Evolutionary conservation across 73 alveolate species (phyloP), one percentile per base, ranked within the genome.

Genomic region (Paramecium tetraurelia): DNA sequence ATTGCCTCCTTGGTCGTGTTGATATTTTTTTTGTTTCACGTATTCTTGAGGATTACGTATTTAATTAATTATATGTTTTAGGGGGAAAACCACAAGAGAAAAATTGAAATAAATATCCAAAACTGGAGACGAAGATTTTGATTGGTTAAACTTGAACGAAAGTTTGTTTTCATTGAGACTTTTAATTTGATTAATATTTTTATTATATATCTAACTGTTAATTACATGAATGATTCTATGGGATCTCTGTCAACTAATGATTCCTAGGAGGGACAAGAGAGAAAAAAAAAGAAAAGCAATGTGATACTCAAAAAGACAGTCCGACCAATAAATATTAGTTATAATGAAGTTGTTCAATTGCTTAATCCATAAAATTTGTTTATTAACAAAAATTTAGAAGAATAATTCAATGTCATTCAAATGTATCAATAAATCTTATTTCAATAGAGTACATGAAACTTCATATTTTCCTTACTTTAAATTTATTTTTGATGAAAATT

Each of bases 41-140:
- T 80, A 1, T 18, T 80, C 21, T 43, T 80, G 46, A 41, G 70
- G 24, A 46, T 80, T 6, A 43, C 33, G 90, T 80, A 80, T 6
- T 33, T 33, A 0, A 44, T 31, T 11, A 35, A 36, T 16, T 40
- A 14, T 44, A 80, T 0, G 16, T 21, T 22, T 24, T 48, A 80
- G 90, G 7, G 90, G 90, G 12, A 80, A 80, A 43, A 80, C 90
- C 20, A 80, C 90, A 41, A 41, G 90, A 44, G 90, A 80, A 18
- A 80, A 46, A 46, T 22, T 80, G 8, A 80, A 80, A 35, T 31
- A 24, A 24, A 31, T 80, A 22, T 22, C 76, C n/a, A 80, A 80
- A 12, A 43, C 90, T 18, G 90, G 75, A 40, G 90, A 80, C 7
- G 70, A 80, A 24, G 90, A 77, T 21, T 80, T 80, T 21, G 90